phyloP scores from a whole-genome alignment of 2,329 filamentous ascomycete genomes.

The Diaporthe sp. region DNA sequence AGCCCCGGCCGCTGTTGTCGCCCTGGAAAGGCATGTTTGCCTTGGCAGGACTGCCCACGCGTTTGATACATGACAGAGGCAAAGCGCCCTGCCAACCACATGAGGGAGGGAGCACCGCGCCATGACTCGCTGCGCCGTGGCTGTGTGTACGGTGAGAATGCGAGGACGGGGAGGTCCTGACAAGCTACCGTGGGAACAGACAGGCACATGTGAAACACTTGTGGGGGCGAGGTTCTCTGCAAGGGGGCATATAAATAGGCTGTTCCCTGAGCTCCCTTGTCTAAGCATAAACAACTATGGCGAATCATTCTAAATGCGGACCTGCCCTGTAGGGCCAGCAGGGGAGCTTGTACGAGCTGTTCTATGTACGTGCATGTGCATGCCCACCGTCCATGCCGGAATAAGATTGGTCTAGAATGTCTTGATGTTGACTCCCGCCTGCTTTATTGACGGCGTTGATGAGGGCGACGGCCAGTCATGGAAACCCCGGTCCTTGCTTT shows the following conservation, averaged over 20 bases:
- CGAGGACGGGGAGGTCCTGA: conserved; percentile 19
- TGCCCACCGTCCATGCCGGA: conserved; percentile 2
- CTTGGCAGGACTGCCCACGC: conserved; percentile 20
- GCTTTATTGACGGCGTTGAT: neutral
- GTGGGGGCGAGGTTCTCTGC: conserved; percentile 5
- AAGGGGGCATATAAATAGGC: conserved; percentile 24
- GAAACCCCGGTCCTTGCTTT: neutral
- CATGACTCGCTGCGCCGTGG: conserved; percentile 25
- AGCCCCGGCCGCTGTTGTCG: neutral
- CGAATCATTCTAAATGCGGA: conserved; percentile 24
- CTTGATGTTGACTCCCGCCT: neutral
- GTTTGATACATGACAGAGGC: conserved; percentile 30
- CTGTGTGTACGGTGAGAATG: conserved; percentile 24
- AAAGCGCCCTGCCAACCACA: conserved; percentile 16
- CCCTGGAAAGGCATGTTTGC: conserved; percentile 2
- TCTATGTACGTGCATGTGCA: neutral
- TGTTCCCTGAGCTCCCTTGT: conserved; percentile 14
- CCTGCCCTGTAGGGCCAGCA: conserved; percentile 27
- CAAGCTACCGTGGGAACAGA: conserved; percentile 14
- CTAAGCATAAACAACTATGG: conserved; percentile 29
- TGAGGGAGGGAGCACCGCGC: conserved; percentile 13
- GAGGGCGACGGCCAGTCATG: no score
- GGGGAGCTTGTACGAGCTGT: conserved; percentile 15
- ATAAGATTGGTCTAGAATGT: conserved; percentile 6
- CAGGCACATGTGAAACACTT: conserved; percentile 21